Evolutionary conservation across 352 stramenopile species (phyloP).

Genomic region (Pythium dissimile): DNA sequence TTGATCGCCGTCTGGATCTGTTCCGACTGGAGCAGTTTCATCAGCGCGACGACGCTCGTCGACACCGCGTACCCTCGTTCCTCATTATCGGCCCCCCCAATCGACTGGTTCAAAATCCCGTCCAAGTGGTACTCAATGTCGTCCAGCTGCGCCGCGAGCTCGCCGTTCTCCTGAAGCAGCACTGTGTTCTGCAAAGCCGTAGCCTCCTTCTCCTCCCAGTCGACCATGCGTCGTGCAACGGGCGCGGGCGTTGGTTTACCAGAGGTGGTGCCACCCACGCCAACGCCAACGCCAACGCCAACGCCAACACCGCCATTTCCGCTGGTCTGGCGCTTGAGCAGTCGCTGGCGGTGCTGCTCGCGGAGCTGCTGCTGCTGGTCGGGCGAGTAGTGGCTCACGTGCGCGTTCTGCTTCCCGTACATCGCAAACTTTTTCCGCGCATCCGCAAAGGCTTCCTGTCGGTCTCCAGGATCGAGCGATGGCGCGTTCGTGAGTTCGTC

Average conservation of each 20-base stretch:
- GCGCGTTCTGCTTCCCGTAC: constrained; percentile 43
- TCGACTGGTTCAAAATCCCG: constrained; percentile 28
- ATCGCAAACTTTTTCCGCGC: constrained; percentile 43
- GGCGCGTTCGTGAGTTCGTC: background rate
- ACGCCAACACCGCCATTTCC: background rate
- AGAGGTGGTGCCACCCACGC: no score
- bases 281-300: no score
- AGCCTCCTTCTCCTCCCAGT: constrained; percentile 2
- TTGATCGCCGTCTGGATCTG: constrained; percentile 35
- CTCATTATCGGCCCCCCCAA: constrained; percentile 1
- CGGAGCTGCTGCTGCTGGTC: constrained; percentile 4
- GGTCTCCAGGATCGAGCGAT: background rate
- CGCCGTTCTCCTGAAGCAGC: constrained; percentile 58
- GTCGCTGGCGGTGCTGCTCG: background rate
- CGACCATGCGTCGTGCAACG: background rate
- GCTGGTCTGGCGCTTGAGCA: background rate
- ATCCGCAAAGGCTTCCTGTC: constrained; percentile 20
- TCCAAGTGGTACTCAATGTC: constrained; percentile 62
- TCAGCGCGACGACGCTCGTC: constrained; percentile 39
- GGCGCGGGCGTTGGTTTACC: background rate
- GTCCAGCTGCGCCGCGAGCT: constrained; percentile 43
- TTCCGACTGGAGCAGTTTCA: constrained; percentile 27
- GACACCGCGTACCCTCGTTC: constrained; percentile 14
- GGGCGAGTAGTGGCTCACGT: constrained; percentile 37
- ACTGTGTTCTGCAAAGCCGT: constrained; percentile 42